phyloP scores from a whole-genome alignment of 208 protist species.

The Trypanosomatidae sp. region DNA sequence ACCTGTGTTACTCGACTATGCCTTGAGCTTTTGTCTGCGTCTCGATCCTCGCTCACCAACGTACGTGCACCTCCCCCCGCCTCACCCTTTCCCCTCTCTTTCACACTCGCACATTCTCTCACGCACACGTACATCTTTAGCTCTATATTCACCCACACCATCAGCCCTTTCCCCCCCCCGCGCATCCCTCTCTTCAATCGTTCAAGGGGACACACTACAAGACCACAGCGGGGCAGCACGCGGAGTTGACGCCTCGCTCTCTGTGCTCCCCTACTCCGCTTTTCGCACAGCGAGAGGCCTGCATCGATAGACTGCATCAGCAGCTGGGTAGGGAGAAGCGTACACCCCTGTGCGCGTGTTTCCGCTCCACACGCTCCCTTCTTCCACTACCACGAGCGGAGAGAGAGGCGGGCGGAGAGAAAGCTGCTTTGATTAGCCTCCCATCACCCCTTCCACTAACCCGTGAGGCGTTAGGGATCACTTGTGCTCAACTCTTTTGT shows the following conservation, averaged over 20 bases:
- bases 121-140: not conserved
- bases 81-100: not conserved
- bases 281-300: not conserved
- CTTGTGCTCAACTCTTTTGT: not conserved
- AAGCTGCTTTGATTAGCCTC: not conserved
- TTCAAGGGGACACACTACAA: not conserved
- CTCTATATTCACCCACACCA: not conserved
- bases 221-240: not conserved
- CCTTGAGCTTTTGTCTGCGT: not conserved
- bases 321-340: not conserved
- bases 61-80: not conserved
- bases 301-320: not conserved
- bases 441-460: not conserved
- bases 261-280: not conserved
- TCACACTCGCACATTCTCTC: not conserved
- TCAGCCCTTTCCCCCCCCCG: not conserved
- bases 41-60: not conserved
- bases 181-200: not conserved
- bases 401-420: not conserved
- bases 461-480: not conserved
- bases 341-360: not conserved
- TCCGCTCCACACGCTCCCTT: not conserved
- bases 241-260: not conserved
- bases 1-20: not conserved
- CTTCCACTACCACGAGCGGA: not conserved